Evolutionary conservation across 2,329 filamentous ascomycete species (phyloP).

Genomic region (Didymella exigua): DNA sequence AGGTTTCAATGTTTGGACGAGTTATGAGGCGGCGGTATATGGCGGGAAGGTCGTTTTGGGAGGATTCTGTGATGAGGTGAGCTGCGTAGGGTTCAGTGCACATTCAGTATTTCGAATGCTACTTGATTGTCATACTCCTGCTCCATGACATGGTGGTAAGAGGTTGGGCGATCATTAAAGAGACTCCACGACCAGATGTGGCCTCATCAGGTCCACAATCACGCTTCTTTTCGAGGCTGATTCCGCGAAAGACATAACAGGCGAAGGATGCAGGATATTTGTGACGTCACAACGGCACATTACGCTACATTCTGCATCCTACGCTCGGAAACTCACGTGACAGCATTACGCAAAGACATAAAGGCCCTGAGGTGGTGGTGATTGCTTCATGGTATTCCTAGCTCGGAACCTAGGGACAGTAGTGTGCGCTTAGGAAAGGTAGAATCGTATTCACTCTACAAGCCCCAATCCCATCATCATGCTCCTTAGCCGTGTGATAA

Average conservation of each 20-base stretch:
- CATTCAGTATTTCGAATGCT: conserved; percentile 4
- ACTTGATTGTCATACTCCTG: neutral
- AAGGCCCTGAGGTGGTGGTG: conserved; percentile 4
- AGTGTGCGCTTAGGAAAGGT: conserved; percentile 31
- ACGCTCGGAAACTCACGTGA: neutral
- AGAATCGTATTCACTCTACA: conserved; percentile 47
- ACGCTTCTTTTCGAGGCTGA: too few relatives aligned
- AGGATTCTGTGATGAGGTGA: neutral
- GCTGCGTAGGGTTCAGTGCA: neutral
- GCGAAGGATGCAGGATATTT: neutral
- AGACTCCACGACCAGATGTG: neutral
- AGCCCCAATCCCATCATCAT: conserved; percentile 34
- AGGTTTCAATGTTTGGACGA: conserved; percentile 8
- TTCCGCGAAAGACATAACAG: neutral
- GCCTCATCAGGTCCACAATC: neutral
- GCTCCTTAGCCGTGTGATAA: conserved; percentile 34
- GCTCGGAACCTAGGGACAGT: conserved; percentile 19
- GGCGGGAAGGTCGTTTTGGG: conserved; percentile 6
- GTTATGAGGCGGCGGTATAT: neutral
- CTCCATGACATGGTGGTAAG: neutral
- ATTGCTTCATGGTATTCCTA: conserved; percentile 18
- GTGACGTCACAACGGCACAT: neutral
- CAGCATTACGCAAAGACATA: neutral
- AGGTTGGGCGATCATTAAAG: neutral
- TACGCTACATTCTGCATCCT: too few relatives aligned